These are phyloP conservation scores for Mariannaea sp. DNA, from an alignment of 2,329 filamentous ascomycete genomes.

Conservation along the genomic window DNA sequence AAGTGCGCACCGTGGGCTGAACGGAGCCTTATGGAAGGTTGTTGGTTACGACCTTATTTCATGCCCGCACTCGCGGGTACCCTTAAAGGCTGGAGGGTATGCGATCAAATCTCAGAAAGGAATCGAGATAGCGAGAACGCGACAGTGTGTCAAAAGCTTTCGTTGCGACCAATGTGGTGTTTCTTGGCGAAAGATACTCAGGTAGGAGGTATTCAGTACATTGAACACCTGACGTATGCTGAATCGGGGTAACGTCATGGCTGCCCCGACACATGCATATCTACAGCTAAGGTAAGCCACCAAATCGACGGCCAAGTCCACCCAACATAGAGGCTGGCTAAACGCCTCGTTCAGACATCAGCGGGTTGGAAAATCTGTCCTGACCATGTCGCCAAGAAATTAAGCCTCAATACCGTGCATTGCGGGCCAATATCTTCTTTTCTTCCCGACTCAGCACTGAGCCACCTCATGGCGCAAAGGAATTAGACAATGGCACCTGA, in stretches of 20 bases:
- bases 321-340: slow-evolving; percentile 1
- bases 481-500: slow-evolving; percentile 45
- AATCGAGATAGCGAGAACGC: neutral
- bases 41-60: slow-evolving; percentile 9
- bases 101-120: neutral
- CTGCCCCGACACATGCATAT: slow-evolving; percentile 33
- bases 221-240: slow-evolving; percentile 21
- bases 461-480: neutral
- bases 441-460: neutral
- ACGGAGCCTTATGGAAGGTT: neutral
- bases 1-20: slow-evolving; percentile 1
- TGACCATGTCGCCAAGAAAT: slow-evolving; percentile 6
- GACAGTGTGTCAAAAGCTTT: slow-evolving; percentile 1
- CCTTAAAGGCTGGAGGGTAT: neutral
- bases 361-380: neutral
- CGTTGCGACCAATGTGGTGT: neutral
- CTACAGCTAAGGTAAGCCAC: neutral
- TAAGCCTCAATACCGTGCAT: neutral
- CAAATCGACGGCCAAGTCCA: neutral
- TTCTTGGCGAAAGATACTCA: neutral
- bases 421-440: neutral
- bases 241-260: slow-evolving; percentile 28
- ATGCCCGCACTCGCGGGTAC: slow-evolving; percentile 12
- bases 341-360: neutral
- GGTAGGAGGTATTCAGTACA: too few species aligned